phyloP scores from a whole-genome alignment of 192 early-diverging fungal genomes.

The Mortierella hygrophila region DNA sequence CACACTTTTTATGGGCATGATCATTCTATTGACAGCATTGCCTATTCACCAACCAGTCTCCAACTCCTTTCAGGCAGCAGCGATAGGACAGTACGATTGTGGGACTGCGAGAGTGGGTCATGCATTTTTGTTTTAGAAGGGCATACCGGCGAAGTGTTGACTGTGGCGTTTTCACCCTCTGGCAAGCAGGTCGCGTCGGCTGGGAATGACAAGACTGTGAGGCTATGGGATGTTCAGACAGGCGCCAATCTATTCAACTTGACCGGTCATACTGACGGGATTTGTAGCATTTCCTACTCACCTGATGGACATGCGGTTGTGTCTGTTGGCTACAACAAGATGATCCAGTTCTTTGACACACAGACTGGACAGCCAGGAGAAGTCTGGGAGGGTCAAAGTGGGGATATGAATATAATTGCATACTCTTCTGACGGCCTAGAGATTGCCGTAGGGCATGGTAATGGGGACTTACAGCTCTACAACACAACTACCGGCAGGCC shows the following conservation, averaged over 20 bases:
- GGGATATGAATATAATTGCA: accelerated
- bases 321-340: too few species aligned
- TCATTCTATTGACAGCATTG: not conserved
- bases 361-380: too few species aligned
- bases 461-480: too few species aligned
- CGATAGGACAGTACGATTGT: not conserved
- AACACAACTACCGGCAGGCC: too few species aligned
- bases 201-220: not conserved
- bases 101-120: not conserved
- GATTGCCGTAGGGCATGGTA: too few species aligned
- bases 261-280: too few species aligned
- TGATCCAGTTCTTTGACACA: too few species aligned
- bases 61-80: not conserved
- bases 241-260: not conserved
- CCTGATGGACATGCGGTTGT: too few species aligned
- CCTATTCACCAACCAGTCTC: not conserved
- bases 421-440: too few species aligned
- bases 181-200: not conserved
- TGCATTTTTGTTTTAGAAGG: not conserved
- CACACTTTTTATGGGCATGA: not conserved
- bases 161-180: not conserved
- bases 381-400: too few species aligned
- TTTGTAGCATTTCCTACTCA: too few species aligned
- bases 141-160: not conserved
- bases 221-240: not conserved